Base-by-base conservation (phyloP, 768 basidiomycete species). In the Podaxis sp. region DNA sequence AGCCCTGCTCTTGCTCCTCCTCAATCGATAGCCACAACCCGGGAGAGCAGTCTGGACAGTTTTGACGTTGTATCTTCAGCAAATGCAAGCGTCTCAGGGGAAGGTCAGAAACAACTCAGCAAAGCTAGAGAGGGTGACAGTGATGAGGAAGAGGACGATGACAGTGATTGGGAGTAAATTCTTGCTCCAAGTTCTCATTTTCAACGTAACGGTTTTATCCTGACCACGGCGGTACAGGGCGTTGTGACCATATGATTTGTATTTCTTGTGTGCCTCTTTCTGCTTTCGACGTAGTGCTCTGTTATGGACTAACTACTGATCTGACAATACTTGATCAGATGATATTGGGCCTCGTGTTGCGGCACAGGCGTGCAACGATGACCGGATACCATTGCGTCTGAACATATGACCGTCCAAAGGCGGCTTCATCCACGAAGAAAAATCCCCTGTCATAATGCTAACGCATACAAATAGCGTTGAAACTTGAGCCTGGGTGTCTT, bases 141-240 rank as follows among this genome's bases (percentile, higher is more conserved):
- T 5, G 80, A 73, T 10, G 59, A 55, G 0, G 36, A 38, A 1
- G 53, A 55, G 5, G 52, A 54, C 2, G 54, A 57, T 0, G 82
- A 84, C 50, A 85, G 83, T 66, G 87, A 89, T 63, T 89, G 87
- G 87, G 87, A 89, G 67, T 89, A 72, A 73, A 55, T 2, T 18
- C 16, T 18, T 58, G 21, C 35, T 21, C 32, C n/a, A 5, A 25
- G 32, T 37, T 38, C 28, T n/a, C 16, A 40, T 40, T 10, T n/a
- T 6, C 38, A n/a, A 16, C 4, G 11, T n/a, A 13, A 40, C 16
- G 38, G 42, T 44, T 44, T 6, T 2, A 18, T 44, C 42, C 42
- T 18, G 42, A 44, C n/a, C 18, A 16, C 47, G 9, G 47, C 2
- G 21, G 23, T 13, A 16, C 11, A n/a, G 13, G 46, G 18, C 13